These are phyloP conservation scores for Colletotrichum musae DNA, from an alignment of 2,329 filamentous ascomycete species.

Conservation along the genomic window DNA sequence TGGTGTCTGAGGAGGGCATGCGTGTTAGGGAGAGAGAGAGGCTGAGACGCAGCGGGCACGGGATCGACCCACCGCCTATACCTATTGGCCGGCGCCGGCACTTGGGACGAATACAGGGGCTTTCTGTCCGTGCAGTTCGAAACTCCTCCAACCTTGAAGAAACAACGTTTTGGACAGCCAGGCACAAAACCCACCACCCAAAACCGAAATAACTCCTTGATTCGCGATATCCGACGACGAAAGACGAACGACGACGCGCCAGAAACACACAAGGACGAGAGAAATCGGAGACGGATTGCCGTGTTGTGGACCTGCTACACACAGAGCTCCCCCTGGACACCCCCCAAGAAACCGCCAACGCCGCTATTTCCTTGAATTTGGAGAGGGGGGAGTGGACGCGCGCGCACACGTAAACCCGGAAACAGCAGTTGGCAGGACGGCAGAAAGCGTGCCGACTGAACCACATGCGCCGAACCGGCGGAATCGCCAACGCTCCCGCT, in stretches of 20 bases:
- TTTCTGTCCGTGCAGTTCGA: constrained; percentile 33
- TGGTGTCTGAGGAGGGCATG: background rate
- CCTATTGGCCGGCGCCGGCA: constrained; percentile 28
- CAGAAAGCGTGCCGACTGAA: constrained; percentile 24
- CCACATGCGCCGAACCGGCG: constrained; percentile 32
- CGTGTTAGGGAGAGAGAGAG: background rate
- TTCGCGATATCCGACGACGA: constrained; percentile 22
- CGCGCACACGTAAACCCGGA: constrained; percentile 6
- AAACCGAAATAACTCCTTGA: constrained; percentile 7
- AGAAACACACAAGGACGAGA: background rate
- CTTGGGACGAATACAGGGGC: constrained; percentile 38
- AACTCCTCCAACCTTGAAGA: constrained; percentile 33
- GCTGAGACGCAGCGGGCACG: constrained; percentile 35
- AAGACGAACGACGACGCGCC: background rate
- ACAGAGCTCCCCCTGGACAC: background rate
- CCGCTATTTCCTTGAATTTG: constrained; percentile 5
- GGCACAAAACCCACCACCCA: constrained; percentile 4
- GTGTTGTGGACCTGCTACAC: constrained; percentile 1
- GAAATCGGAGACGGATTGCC: constrained; percentile 8
- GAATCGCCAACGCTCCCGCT: constrained; percentile 3
- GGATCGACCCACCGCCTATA: constrained; percentile 28
- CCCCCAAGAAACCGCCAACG: constrained; percentile 9
- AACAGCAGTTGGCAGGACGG: constrained; percentile 23
- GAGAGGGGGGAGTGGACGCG: background rate
- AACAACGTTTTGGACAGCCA: constrained; percentile 28